Conservation (phyloP, 371 early-diverging fungal genomes). For the Actinomortierella ambigua region DNA sequence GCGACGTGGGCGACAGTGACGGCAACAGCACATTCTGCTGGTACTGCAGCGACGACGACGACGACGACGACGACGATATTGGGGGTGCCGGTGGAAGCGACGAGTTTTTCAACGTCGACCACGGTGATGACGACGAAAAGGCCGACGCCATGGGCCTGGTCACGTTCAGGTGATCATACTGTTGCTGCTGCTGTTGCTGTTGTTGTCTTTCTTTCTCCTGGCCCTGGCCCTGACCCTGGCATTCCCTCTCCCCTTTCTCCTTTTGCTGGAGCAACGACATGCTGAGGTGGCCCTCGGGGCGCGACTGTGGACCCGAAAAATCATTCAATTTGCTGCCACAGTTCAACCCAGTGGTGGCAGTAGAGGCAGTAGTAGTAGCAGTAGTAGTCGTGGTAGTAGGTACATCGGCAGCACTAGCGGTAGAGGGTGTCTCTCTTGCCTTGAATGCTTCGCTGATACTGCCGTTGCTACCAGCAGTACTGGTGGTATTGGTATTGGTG, state of each 20-base stretch:
- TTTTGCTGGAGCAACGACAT: background rate
- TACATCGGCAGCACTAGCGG: background rate
- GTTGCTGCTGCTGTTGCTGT: background rate
- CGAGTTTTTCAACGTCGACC: too few relatives aligned
- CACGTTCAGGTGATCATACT: too few relatives aligned
- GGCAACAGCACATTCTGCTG: slow-evolving; percentile 12
- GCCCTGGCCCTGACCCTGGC: background rate
- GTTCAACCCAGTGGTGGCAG: background rate
- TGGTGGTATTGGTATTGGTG: slow-evolving; percentile 38
- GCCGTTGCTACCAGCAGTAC: slow-evolving; percentile 8
- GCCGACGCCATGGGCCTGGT: too few relatives aligned
- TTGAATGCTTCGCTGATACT: too few relatives aligned
- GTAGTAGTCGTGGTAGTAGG: too few relatives aligned
- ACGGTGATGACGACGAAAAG: too few relatives aligned
- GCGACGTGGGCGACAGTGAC: slow-evolving; percentile 34
- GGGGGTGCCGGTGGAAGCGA: too few relatives aligned
- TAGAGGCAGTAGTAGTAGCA: background rate
- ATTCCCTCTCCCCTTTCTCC: background rate
- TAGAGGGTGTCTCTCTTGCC: slow-evolving; percentile 1
- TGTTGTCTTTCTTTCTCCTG: background rate
- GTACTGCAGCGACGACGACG: too few relatives aligned
- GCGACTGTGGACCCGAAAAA: slow-evolving; percentile 6
- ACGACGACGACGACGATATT: too few relatives aligned
- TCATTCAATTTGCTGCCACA: slow-evolving; percentile 4
- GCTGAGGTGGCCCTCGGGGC: background rate